Evolutionary conservation across 2,329 filamentous ascomycete species (phyloP).

Genomic region (Xylaria sp.): DNA sequence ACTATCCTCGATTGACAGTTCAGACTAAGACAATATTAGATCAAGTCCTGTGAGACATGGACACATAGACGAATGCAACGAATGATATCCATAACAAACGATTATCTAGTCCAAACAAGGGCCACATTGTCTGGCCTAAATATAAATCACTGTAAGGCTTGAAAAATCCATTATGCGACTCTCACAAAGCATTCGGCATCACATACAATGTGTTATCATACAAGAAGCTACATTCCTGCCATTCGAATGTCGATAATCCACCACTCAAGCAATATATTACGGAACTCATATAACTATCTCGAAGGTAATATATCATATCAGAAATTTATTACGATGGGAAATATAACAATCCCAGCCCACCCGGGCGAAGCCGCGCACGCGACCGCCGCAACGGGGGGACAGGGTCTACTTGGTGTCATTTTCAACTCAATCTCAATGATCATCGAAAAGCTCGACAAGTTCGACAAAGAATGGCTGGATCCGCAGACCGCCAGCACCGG

Average conservation of each 20-base stretch:
- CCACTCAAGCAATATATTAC: neutral
- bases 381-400: no score
- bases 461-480: neutral
- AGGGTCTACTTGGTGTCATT: no score
- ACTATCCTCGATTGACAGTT: neutral
- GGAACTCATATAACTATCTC: neutral
- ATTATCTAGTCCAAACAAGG: neutral
- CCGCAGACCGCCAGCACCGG: no score
- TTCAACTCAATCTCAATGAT: neutral
- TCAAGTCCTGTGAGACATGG: no score
- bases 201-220: neutral
- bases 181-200: slow-evolving; percentile 9
- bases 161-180: neutral
- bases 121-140: neutral
- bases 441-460: no score
- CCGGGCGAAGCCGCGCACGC: neutral
- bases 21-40: slow-evolving; percentile 6
- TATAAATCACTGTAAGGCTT: neutral
- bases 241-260: neutral
- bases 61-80: neutral
- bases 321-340: neutral
- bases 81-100: neutral
- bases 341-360: neutral
- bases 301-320: neutral
- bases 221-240: neutral